Base-by-base conservation (phyloP, 2,329 filamentous ascomycete species). In the Grosmannia penicillata region DNA sequence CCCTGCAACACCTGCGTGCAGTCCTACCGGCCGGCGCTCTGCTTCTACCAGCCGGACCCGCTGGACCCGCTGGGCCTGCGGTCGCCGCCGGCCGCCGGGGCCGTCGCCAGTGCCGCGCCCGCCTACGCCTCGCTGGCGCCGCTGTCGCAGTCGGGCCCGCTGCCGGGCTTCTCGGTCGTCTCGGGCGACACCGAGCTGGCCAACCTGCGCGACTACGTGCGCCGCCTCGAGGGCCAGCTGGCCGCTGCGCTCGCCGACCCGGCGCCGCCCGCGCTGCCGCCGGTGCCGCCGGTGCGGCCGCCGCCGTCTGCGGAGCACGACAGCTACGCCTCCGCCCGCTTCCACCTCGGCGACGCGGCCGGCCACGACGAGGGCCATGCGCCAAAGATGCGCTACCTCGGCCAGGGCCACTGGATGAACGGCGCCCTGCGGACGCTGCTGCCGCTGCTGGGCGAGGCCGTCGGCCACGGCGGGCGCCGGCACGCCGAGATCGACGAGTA, bases 391-490 rank as follows among this genome's bases (percentile, higher is more conserved):
- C 60, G 71, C 0, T 49, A 75, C 1, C 70, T 74, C 47, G 72
- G 72, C 1, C 65, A 65, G 47, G 72, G 67, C 23, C 68, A 74
- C 47, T 75, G 68, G 63, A 60, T 72, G n/a, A 70, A 46, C 11
- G 44, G 44, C 4, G 44, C 39, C 0, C 4, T 66, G 42, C 58
- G 57, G 2, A 50, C 68, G 10, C 47, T 56, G 0, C 44, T 69
- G 32, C 72, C 5, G 52, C 70, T 33, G 51, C 62, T 11, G 48
- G 22, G 24, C 10, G 57, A 14, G 49, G 71, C 8, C 63, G 71
- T 60, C 3, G 42, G 55, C 5, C 43, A 62, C 2, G 53, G 50
- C n/a, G 55, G 60, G 13, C 56, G 59, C 1, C 51, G 46, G 1
- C 61, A 62, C 0, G 59, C 50, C 6, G 49, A 57, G 0, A 50